A percentile compares a stretch with the other conserved stretches of the same genome.
Evolutionary conservation across 176 grass and related monocot species (phyloP).

Genomic region (Sorghum bicolor): Sorghum_bicolor_NCBIv3 NC_012873.2:55993001-55993500

Average conservation of each 20-base stretch:
- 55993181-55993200: not conserved
- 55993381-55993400: not conserved
- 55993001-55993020: not conserved
- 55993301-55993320: not conserved
- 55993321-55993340: not conserved
- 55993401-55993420: conserved; percentile 16
- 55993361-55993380: not conserved
- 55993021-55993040: not conserved
- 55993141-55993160: not conserved
- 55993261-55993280: not conserved
- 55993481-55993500: conserved; percentile 59
- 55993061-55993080: not conserved
- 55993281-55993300: not conserved
- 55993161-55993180: not conserved
- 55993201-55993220: not conserved
- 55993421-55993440: conserved; percentile 85
- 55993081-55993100: not conserved
- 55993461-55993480: conserved; percentile 78
- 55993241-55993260: not conserved
- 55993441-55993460: conserved; percentile 74
- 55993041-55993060: not conserved
- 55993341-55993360: not conserved
- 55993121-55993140: not conserved
- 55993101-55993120: not conserved
- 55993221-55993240: not conserved